A percentile compares a stretch with the other conserved stretches of the same genome.
phyloP scores from a whole-genome alignment of 2,329 filamentous ascomycete species.

The Boeremia lycopersici region DNA sequence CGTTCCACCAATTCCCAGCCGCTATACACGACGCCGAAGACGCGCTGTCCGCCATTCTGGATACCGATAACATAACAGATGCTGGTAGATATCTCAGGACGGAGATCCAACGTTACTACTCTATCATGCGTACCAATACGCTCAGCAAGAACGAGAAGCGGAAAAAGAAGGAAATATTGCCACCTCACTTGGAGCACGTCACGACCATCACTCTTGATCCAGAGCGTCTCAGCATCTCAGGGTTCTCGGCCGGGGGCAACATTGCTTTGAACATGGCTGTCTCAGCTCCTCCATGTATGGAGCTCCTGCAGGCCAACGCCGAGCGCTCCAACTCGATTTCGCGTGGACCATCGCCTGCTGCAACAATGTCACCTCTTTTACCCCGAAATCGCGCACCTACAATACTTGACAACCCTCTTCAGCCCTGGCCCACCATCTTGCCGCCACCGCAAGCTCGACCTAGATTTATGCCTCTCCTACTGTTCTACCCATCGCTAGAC shows the following conservation, averaged over 20 bases:
- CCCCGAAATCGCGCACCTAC: constrained; percentile 38
- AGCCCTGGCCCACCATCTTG: constrained; percentile 47
- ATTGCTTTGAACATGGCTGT: constrained; percentile 54
- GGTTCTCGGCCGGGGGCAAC: constrained; percentile 56
- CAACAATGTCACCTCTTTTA: constrained; percentile 36
- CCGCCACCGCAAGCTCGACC: constrained; percentile 43
- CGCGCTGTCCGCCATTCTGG: constrained; percentile 51
- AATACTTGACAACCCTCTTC: constrained; percentile 36
- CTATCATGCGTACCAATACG: constrained; percentile 31
- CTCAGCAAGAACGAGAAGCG: constrained; percentile 17
- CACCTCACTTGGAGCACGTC: constrained; percentile 25
- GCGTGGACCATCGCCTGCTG: constrained; percentile 13
- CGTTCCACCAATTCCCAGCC: constrained; percentile 54
- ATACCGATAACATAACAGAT: constrained; percentile 40
- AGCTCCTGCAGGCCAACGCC: constrained; percentile 21
- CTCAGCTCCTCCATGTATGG: constrained; percentile 40
- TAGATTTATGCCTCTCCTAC: constrained; percentile 47
- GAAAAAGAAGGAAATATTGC: constrained; percentile 22
- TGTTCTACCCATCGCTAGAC: constrained; percentile 53
- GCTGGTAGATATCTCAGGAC: constrained; percentile 42
- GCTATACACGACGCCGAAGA: constrained; percentile 57
- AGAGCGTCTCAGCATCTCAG: constrained; percentile 49
- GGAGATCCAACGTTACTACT: constrained; percentile 43
- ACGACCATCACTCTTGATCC: constrained; percentile 47
- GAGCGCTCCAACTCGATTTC: constrained; percentile 12